phyloP scores from a whole-genome alignment of 2,329 filamentous ascomycete species.

The Trichophyton schoenleinii region DNA sequence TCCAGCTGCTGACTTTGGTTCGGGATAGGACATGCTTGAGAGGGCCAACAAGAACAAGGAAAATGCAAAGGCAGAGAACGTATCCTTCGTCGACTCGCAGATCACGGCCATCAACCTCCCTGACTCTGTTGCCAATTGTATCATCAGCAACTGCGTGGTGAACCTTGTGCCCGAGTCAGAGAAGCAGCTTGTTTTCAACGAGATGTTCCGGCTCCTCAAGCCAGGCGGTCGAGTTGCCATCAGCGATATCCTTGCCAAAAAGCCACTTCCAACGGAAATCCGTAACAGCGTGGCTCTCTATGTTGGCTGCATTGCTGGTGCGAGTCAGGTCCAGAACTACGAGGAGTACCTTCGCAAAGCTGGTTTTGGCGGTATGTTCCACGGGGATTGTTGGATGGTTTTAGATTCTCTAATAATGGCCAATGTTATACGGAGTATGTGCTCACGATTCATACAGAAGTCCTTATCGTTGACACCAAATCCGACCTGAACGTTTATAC shows the following conservation, averaged over 20 bases:
- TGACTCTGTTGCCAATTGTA: constrained; percentile 37
- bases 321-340: constrained; percentile 42
- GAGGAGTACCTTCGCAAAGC: constrained; percentile 38
- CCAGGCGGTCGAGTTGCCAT: constrained; percentile 47
- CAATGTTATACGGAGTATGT: too few species aligned
- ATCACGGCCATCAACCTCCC: constrained; percentile 42
- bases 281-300: constrained; percentile 41
- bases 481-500: constrained; percentile 40
- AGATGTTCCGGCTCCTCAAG: constrained; percentile 47
- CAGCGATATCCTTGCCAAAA: constrained; percentile 46
- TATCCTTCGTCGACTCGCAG: constrained; percentile 38
- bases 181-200: constrained; percentile 43
- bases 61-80: constrained; percentile 32
- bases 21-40: constrained; percentile 42
- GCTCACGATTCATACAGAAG: constrained; percentile 20
- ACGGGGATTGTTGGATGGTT: not conserved
- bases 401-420: too few species aligned
- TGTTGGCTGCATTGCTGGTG: constrained; percentile 49
- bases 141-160: constrained; percentile 53
- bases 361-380: constrained; percentile 37
- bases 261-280: constrained; percentile 39
- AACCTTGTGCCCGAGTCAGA: constrained; percentile 45
- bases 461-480: constrained; percentile 36
- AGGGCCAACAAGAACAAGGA: constrained; percentile 37
- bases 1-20: not conserved